A percentile compares a stretch with the other conserved stretches of the same genome.
These are phyloP conservation scores for Solanum chmielewskii DNA, from an alignment of 257 asterid genomes.

Conservation along the genomic window DNA sequence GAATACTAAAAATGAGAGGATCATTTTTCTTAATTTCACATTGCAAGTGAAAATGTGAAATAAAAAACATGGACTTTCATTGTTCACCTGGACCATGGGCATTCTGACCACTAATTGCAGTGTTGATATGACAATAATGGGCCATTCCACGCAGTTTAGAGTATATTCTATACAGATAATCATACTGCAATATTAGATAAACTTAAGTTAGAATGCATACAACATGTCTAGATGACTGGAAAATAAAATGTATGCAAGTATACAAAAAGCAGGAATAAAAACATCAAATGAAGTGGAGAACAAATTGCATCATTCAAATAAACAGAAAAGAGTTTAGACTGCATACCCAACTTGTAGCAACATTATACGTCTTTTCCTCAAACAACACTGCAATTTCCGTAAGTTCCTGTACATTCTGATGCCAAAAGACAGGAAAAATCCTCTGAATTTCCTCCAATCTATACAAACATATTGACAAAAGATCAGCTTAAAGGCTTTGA, in stretches of 20 bases:
- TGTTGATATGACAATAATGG: slow-evolving; percentile 39
- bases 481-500: background rate
- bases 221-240: background rate
- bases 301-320: background rate
- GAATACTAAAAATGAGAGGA: background rate
- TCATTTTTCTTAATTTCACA: background rate
- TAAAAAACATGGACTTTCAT: background rate
- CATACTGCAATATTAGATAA: slow-evolving; percentile 34
- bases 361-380: slow-evolving; percentile 68
- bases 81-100: slow-evolving; percentile 54
- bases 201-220: background rate
- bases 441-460: slow-evolving; percentile 72
- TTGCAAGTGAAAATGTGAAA: background rate
- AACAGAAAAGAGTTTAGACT: background rate
- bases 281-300: background rate
- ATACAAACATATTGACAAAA: background rate
- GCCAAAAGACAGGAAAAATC: slow-evolving; percentile 64
- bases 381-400: slow-evolving; percentile 60
- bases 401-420: slow-evolving; percentile 57
- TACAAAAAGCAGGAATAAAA: background rate
- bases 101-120: slow-evolving; percentile 37
- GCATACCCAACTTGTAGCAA: slow-evolving; percentile 64
- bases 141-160: slow-evolving; percentile 52
- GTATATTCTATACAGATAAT: slow-evolving; percentile 69
- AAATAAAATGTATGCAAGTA: background rate